Evolutionary conservation across 805 yeast genomes (phyloP), one percentile per base, ranked within the genome.

Genomic region (Myxozyma sirexii): DNA sequence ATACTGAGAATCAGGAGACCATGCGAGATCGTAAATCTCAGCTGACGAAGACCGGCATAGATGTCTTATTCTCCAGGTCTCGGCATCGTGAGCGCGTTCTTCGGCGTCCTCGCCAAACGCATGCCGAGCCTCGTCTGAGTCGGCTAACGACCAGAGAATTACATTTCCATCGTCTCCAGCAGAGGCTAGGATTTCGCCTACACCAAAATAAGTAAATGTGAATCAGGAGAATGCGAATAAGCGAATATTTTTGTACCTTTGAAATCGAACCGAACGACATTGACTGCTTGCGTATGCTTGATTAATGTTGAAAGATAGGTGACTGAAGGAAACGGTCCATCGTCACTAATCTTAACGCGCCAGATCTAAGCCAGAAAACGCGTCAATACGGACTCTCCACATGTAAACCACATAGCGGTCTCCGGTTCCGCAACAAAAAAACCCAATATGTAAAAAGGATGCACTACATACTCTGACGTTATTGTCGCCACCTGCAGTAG

Each of bases 151-250:
- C 99, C 99, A 94, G 37, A 94, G 74, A 64, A 92, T 77, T 26
- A 94, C 81, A 5, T 87, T 84, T 1, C 99, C 98, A 72, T 94
- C 99, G 70, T 94, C 99, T 2, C 97, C 96, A 0, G 97, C 97
- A 0, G 93, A 82, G 0, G 98, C 98, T 23, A 94, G 76, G 5
- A 80, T 65, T 50, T 81, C 79, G 0, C 72, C 71, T 67, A 27
- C 10, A 24, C 45, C 13, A 8, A 13, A 29, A 29, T 44, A n/a
- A 23, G 37, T 17, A 7, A 19, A 10, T 13, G 26, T n/a, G n/a
- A n/a, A 23, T 13, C n/a, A 21, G 26, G 38, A 31, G 52, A 27
- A 23, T 1, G n/a, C 15, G 8, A n/a, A 26, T 10, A 17, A n/a
- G 38, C 24, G 27, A 35, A 26, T 4, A 17, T 17, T 2, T 3